Evolutionary conservation across 805 yeast species (phyloP).

Genomic region (Scheffersomyces amazonensis): DNA sequence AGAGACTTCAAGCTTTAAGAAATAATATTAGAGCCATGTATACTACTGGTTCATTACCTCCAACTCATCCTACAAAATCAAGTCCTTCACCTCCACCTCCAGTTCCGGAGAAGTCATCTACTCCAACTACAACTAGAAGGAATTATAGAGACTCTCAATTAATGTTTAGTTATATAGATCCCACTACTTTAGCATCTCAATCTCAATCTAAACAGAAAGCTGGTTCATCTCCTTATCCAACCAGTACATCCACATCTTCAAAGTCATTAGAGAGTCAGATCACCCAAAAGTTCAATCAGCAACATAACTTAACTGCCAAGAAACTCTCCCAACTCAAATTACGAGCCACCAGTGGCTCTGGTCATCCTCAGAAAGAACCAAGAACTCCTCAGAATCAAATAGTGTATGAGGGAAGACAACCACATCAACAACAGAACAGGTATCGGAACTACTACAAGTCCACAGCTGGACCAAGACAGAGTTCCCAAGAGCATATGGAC

Average conservation of each 20-base stretch:
- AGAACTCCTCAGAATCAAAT: too few relatives aligned
- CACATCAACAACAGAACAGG: too few relatives aligned
- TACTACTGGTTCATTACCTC: slow-evolving; percentile 2
- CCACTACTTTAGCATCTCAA: slow-evolving; percentile 9
- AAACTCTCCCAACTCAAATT: slow-evolving; percentile 11
- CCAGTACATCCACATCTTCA: slow-evolving; percentile 8
- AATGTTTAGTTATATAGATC: slow-evolving; percentile 33
- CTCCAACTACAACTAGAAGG: slow-evolving; percentile 1
- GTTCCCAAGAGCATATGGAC: too few relatives aligned
- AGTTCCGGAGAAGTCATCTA: slow-evolving; percentile 1
- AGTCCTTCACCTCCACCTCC: slow-evolving; percentile 1
- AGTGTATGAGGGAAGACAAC: too few relatives aligned
- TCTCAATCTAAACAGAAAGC: background rate
- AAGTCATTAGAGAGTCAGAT: slow-evolving; percentile 8
- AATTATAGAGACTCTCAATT: slow-evolving; percentile 24
- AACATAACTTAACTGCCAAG: slow-evolving; percentile 13
- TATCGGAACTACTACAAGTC: too few relatives aligned
- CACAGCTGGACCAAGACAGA: too few relatives aligned
- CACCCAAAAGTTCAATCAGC: slow-evolving; percentile 6
- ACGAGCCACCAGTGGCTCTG: background rate
- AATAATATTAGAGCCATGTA: slow-evolving; percentile 8
- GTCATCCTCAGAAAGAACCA: background rate
- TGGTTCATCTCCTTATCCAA: slow-evolving; percentile 20
- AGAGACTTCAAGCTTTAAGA: slow-evolving; percentile 18
- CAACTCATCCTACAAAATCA: slow-evolving; percentile 5